Conservation (phyloP, 2,329 filamentous ascomycete genomes). For the Colletotrichum aenigma region DNA sequence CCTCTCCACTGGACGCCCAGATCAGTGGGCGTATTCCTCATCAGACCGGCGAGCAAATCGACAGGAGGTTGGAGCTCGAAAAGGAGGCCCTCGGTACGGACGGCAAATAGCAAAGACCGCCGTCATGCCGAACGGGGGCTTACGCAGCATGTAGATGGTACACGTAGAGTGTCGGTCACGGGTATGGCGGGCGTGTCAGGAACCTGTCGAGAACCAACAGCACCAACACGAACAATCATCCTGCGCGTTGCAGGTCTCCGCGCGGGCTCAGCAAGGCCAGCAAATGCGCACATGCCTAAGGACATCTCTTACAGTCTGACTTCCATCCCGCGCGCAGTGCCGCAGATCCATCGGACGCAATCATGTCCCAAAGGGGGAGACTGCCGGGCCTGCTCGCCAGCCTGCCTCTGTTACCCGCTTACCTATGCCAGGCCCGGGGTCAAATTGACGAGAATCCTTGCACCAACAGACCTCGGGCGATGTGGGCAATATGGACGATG, state of each 20-base stretch:
- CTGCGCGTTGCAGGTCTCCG: not conserved
- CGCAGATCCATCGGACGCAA: conserved; percentile 1
- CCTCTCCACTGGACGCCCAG: not conserved
- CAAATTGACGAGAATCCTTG: not conserved
- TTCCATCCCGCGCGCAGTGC: not conserved
- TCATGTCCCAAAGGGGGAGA: not conserved
- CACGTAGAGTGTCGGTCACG: not conserved
- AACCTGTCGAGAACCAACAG: not conserved
- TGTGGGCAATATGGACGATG: not conserved
- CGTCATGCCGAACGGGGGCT: not conserved
- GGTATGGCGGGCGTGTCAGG: not conserved
- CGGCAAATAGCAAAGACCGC: not conserved
- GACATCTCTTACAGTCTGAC: not conserved
- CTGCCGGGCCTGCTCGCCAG: not conserved
- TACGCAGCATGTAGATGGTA: not conserved
- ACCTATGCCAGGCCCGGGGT: not conserved
- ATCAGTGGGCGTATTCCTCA: not conserved
- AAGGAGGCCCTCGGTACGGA: not conserved
- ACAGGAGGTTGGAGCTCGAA: not conserved
- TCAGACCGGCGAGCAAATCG: not conserved
- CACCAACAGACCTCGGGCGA: conserved; percentile 7
- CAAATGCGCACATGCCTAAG: not conserved
- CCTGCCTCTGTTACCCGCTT: not conserved
- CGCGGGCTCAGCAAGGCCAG: not conserved
- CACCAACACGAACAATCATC: not conserved